A percentile compares a stretch with the other conserved stretches of the same genome.
These are phyloP conservation scores for Fusarium udum DNA, from an alignment of 2,329 filamentous ascomycete genomes.

Conservation along the genomic window DNA sequence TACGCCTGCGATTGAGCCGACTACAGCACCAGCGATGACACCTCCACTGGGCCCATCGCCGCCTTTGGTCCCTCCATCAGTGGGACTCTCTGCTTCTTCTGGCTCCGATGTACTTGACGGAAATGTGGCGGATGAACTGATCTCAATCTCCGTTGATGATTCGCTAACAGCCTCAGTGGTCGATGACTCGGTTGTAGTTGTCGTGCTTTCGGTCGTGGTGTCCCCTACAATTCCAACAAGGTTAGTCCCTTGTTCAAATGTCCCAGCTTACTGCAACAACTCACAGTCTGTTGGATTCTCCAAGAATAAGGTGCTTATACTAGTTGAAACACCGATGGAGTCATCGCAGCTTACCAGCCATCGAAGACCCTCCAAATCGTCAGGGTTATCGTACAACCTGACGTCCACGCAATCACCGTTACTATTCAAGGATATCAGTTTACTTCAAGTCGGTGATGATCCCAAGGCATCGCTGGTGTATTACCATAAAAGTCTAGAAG, in stretches of 20 bases:
- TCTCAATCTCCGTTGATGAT: background rate
- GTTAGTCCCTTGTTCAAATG: rapidly evolving
- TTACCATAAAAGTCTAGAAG: too few species aligned
- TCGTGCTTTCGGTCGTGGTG: background rate
- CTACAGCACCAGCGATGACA: background rate
- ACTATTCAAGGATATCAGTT: too few species aligned
- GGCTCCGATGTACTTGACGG: background rate
- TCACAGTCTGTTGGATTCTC: rapidly evolving
- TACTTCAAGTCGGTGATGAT: too few species aligned
- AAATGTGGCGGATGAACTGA: background rate
- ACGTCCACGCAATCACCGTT: background rate
- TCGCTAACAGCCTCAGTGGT: background rate
- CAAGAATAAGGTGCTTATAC: background rate
- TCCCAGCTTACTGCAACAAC: rapidly evolving
- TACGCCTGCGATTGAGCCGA: background rate
- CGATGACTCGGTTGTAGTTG: background rate
- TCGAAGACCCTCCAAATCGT: rapidly evolving
- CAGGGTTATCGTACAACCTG: rapidly evolving
- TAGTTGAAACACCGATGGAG: background rate
- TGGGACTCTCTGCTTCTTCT: background rate
- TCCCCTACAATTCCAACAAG: background rate
- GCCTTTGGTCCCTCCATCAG: background rate
- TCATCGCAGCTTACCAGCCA: background rate
- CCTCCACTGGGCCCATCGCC: background rate
- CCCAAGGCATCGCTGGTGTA: too few species aligned